A percentile compares a stretch with the other conserved stretches of the same genome.
Evolutionary conservation across 495 filamentous ascomycete species (phyloP).

Genomic region (Penicillium pancosmium): DNA sequence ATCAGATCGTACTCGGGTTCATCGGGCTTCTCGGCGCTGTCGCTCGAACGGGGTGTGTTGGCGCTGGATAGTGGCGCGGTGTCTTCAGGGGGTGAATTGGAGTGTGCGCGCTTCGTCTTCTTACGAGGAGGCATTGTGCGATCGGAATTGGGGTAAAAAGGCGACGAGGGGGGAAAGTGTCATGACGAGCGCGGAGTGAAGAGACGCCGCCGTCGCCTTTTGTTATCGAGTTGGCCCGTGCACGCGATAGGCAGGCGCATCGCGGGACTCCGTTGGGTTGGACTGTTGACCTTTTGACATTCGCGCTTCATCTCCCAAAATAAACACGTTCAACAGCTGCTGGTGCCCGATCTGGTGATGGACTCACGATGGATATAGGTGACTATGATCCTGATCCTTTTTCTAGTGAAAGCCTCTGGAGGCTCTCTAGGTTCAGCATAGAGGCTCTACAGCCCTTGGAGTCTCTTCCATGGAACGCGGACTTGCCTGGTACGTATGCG

Average conservation of each 20-base stretch:
- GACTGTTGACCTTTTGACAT: not conserved
- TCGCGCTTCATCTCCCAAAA: slow-evolving; percentile 13
- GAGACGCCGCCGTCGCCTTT: slow-evolving; percentile 8
- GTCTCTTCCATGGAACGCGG: slow-evolving; percentile 39
- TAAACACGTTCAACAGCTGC: slow-evolving; percentile 1
- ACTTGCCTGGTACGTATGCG: slow-evolving; percentile 37
- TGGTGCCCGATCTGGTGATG: slow-evolving; percentile 17
- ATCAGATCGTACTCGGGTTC: slow-evolving; percentile 46
- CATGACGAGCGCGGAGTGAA: slow-evolving; percentile 5
- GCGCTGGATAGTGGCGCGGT: slow-evolving; percentile 36
- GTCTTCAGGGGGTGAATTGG: slow-evolving; percentile 42
- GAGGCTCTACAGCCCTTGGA: slow-evolving; percentile 44
- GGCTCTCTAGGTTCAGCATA: slow-evolving; percentile 49
- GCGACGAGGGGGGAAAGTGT: not conserved
- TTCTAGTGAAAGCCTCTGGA: slow-evolving; percentile 69
- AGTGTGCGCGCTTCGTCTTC: slow-evolving; percentile 48
- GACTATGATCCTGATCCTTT: slow-evolving; percentile 64
- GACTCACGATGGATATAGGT: slow-evolving; percentile 46
- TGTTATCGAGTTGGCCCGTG: slow-evolving; percentile 42
- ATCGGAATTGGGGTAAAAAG: not conserved
- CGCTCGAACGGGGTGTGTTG: slow-evolving; percentile 37
- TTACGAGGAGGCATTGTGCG: slow-evolving; percentile 74
- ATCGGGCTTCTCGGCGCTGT: slow-evolving; percentile 35
- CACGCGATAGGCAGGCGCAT: slow-evolving; percentile 27
- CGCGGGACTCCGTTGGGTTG: slow-evolving; percentile 18